phyloP scores from a whole-genome alignment of 1,284 basidiomycete species.

The Abortiporus biennis region DNA sequence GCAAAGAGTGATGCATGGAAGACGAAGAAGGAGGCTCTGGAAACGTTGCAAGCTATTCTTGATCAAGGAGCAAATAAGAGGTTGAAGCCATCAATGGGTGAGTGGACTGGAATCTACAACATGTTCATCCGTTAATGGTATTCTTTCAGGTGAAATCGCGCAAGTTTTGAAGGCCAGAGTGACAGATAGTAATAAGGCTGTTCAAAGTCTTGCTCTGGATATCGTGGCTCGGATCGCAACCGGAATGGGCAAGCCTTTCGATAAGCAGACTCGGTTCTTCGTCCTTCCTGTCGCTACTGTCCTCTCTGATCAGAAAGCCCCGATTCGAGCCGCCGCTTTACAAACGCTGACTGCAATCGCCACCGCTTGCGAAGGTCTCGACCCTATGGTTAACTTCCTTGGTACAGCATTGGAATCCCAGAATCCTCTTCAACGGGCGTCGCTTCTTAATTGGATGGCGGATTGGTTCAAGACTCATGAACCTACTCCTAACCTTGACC shows the following conservation, averaged over 20 bases:
- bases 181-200: constrained; percentile 90
- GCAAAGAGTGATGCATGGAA: constrained; percentile 96
- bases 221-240: constrained; percentile 85
- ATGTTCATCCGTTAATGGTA: constrained; percentile 9
- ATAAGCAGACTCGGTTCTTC: constrained; percentile 81
- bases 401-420: constrained; percentile 78
- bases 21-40: constrained; percentile 92
- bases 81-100: constrained; percentile 87
- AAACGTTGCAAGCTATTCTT: constrained; percentile 76
- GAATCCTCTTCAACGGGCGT: constrained; percentile 87
- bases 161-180: constrained; percentile 87
- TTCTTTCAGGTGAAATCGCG: constrained; percentile 74
- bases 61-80: constrained; percentile 91
- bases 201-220: constrained; percentile 87
- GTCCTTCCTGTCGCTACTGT: constrained; percentile 78
- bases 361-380: constrained; percentile 79
- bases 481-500: constrained; percentile 56
- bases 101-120: constrained; percentile 18
- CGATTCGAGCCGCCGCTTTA: constrained; percentile 75
- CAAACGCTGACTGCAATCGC: constrained; percentile 82
- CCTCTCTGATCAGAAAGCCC: constrained; percentile 90
- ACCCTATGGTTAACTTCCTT: constrained; percentile 76
- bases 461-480: constrained; percentile 73
- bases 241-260: constrained; percentile 95
- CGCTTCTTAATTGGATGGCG: constrained; percentile 81